These are phyloP conservation scores for Yamadazyma siamensis DNA, from an alignment of 1,139 yeast genomes.

Conservation along the genomic window DNA sequence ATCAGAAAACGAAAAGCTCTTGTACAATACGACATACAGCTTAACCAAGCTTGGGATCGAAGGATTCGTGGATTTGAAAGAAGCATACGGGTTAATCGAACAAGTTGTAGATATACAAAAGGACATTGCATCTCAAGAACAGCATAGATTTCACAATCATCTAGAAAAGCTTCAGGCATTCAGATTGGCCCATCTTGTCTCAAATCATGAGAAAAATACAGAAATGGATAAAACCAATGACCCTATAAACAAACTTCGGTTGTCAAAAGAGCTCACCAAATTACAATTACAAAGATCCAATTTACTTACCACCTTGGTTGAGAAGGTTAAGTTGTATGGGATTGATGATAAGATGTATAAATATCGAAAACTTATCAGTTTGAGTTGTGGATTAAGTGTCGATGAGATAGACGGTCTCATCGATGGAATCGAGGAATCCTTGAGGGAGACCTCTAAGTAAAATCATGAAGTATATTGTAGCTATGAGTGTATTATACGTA, in stretches of 20 bases:
- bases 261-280: slow-evolving; percentile 44
- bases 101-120: slow-evolving; percentile 21
- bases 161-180: slow-evolving; percentile 31
- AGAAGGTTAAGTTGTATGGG: slow-evolving; percentile 35
- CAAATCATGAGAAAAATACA: slow-evolving; percentile 20
- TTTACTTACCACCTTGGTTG: slow-evolving; percentile 36
- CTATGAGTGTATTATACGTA: no score
- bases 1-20: slow-evolving; percentile 16
- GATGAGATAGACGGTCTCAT: slow-evolving; percentile 73
- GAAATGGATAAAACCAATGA: slow-evolving; percentile 7
- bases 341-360: slow-evolving; percentile 64
- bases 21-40: slow-evolving; percentile 16
- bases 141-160: slow-evolving; percentile 25
- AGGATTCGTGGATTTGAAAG: slow-evolving; percentile 22
- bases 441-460: slow-evolving; percentile 37
- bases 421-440: slow-evolving; percentile 45
- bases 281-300: slow-evolving; percentile 51
- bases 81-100: slow-evolving; percentile 25
- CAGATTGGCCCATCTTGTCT: slow-evolving; percentile 27
- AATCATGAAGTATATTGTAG: no score
- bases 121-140: slow-evolving; percentile 31
- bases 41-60: slow-evolving; percentile 23
- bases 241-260: slow-evolving; percentile 16
- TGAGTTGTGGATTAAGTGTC: slow-evolving; percentile 74
- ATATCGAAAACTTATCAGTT: slow-evolving; percentile 75